Base-by-base conservation (phyloP, 192 early-diverging fungal genomes). In the Backusella westeae region DNA sequence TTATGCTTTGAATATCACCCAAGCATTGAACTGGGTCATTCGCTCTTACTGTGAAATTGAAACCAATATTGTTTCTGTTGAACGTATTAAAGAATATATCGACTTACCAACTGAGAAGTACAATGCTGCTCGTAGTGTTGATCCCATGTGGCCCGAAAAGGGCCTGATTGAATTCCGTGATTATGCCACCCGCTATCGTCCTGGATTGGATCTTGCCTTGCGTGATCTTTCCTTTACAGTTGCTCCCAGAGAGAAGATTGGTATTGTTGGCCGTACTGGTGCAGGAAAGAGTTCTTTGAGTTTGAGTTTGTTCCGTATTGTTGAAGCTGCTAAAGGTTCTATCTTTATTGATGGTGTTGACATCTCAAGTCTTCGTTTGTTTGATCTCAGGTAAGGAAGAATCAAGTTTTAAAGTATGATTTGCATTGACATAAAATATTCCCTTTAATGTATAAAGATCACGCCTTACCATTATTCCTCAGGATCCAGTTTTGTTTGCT, bases 1-100 rank as follows among this genome's bases (percentile, higher is more conserved):
- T 5, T 95, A 94, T 75, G 85, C 94, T 34, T 80, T 92, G 2
- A 85, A 86, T 34, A 88, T 95, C 41, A 95, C 96, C 1, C 91
- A 95, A 78, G 90, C 93, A 38, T 80, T 98, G 38, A 94, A 95
- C 80, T 96, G 93, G 96, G 90, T 93, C 81, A 91, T 98, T 8
- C 89, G 96, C 23, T 91, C 93, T 73, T 94, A 90, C 67, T 94
- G 93, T 72, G 94, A 97, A 79, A 93, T 97, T 53, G 96, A 96
- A 69, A 87, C 85, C 41, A 84, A 88, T 29, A 83, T 93, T 73
- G 89, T 91, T 4, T 89, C 92, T 14, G 91, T 94, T 29, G 94
- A 96, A 81, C 90, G 95, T 46, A 87, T 93, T 69, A 89, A 90
- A 35, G 96, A 97, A 83, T 97, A 96, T 76, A 87, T 90, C 71